Percentiles rank a stretch among this genome's conserved stretches.
Evolutionary conservation across 371 early-diverging fungal genomes (phyloP).

Genomic region (Rhizopus arrhizus): DNA sequence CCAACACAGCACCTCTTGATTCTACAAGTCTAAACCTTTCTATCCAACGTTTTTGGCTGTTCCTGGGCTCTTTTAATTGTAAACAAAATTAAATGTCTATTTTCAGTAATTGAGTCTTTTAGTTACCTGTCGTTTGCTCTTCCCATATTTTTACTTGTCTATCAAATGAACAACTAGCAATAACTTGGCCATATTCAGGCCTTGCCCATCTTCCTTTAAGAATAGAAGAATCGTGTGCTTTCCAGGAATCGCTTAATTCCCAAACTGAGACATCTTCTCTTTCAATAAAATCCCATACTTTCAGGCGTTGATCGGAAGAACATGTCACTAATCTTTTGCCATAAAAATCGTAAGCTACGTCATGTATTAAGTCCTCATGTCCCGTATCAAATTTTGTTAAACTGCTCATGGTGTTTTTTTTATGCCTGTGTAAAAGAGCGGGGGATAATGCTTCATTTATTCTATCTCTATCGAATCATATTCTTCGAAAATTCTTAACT

Average conservation of each 20-base stretch:
- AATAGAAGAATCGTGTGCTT: slow-evolving; percentile 89
- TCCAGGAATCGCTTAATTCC: slow-evolving; percentile 86
- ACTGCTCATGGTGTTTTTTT: slow-evolving; percentile 21
- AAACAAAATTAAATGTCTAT: neutral
- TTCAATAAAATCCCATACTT: slow-evolving; percentile 85
- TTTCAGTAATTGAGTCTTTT: too few species aligned
- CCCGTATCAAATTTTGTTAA: slow-evolving; percentile 67
- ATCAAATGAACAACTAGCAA: slow-evolving; percentile 93
- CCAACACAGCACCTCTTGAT: slow-evolving; percentile 76
- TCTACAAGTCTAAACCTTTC: slow-evolving; percentile 72
- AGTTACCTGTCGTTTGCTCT: slow-evolving; percentile 74
- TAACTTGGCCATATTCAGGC: slow-evolving; percentile 91
- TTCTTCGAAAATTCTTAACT: too few species aligned
- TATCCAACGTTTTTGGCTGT: slow-evolving; percentile 71
- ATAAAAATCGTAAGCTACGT: slow-evolving; percentile 89
- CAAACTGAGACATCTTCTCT: slow-evolving; percentile 67
- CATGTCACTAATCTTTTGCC: slow-evolving; percentile 88
- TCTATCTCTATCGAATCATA: too few species aligned
- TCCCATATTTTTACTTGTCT: slow-evolving; percentile 90
- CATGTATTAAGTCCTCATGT: slow-evolving; percentile 95
- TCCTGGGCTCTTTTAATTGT: slow-evolving; percentile 54
- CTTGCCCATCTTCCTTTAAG: slow-evolving; percentile 88
- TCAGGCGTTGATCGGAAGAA: slow-evolving; percentile 89
- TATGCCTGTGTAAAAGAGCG: neutral
- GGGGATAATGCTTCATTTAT: neutral